Percentiles rank a stretch among this genome's conserved stretches.
phyloP scores from a whole-genome alignment of 2,329 filamentous ascomycete genomes.

The Pleurostoma richardsiae region DNA sequence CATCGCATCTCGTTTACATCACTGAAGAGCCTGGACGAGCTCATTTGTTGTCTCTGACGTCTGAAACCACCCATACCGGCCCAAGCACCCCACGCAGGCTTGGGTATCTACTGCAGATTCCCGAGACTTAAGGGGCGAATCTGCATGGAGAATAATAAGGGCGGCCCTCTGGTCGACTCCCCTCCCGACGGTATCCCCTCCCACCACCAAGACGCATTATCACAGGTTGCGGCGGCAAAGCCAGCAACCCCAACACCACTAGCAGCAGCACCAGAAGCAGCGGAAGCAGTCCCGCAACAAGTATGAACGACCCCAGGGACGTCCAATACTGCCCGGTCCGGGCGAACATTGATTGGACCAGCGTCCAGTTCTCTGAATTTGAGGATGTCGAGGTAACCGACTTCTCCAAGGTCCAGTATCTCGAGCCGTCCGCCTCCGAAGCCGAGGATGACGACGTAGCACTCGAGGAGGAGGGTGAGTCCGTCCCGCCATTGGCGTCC shows the following conservation, averaged over 20 bases:
- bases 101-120: constrained; percentile 7
- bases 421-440: constrained; percentile 32
- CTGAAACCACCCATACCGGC: too few species aligned
- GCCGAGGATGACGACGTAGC: constrained; percentile 22
- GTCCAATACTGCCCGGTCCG: constrained; percentile 29
- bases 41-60: too few species aligned
- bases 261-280: constrained; percentile 25
- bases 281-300: constrained; percentile 2
- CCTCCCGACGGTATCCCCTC: constrained; percentile 18
- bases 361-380: constrained; percentile 36
- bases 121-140: constrained; percentile 9
- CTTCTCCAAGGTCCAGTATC: constrained; percentile 37
- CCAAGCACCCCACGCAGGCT: too few species aligned
- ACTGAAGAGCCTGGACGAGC: too few species aligned
- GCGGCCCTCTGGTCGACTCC: constrained; percentile 19
- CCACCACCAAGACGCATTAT: constrained; percentile 10
- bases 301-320: too few species aligned
- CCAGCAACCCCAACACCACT: constrained; percentile 32
- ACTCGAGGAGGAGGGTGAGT: constrained; percentile 4
- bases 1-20: too few species aligned
- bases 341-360: constrained; percentile 29
- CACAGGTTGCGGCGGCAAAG: constrained; percentile 10
- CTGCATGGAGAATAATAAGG: constrained; percentile 25
- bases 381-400: constrained; percentile 30
- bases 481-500: too few species aligned